Evolutionary conservation across 1,284 basidiomycete species (phyloP), one percentile per base, ranked within the genome.

Genomic region (Athelia sp.): DNA sequence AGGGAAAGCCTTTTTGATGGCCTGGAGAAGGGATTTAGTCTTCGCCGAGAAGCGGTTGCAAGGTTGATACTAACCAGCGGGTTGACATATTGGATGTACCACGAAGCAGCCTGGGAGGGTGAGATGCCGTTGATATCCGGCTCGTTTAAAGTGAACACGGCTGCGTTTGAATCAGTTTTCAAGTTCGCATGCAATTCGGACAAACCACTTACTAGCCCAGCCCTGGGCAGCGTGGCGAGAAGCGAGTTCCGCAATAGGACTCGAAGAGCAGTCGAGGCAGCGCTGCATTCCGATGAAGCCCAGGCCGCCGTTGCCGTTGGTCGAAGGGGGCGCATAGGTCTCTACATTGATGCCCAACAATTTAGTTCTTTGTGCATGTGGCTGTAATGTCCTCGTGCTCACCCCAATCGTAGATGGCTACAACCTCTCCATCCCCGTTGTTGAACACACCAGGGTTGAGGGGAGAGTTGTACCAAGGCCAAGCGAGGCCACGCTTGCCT

Each of bases 281-380:
- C 66, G 66, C 50, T 70, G 70, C 68, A 60, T 72, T 19, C 69
- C 69, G n/a, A 72, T 68, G 51, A 72, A 70, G 4, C 52, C 56
- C 3, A 70, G 62, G 4, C 62, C 63, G 1, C 68, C 65, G 2
- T 48, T 56, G 0, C 68, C 68, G 32, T 62, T 63, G 13, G 58
- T 55, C 9, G 67, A 61, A 8, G 61, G 54, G 10, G 69, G 69
- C 3, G 47, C 31, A 36, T 59, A 66, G n/a, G 69, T 71, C 48
- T 70, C 69, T 23, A n/a, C 57, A 72, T 48, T 71, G 68, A 43
- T 70, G 70, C 35, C 68, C 68, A 43, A n/a, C 14, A 13, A 13
- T 29, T 6, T 8, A 40, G 15, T 40, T 40, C 4, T 6, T 40
- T n/a, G n/a, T n/a, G n/a, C n/a, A n/a, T n/a, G n/a, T n/a, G 21